Conservation (phyloP, 129 eudicot genomes). For the Heracleum sosnowskyi region DNA sequence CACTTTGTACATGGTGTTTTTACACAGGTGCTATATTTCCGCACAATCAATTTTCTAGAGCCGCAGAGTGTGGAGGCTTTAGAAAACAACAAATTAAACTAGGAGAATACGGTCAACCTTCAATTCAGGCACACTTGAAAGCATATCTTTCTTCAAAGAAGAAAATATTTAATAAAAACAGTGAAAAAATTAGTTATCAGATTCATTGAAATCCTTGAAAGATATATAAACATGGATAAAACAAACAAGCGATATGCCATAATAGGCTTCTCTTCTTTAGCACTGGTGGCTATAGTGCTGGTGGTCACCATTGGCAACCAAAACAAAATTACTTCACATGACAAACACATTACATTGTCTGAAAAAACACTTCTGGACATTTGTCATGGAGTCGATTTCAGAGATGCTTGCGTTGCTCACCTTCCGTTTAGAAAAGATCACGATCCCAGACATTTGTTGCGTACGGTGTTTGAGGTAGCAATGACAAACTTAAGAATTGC, state of each 20-base stretch:
- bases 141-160: not conserved
- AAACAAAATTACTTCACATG: not conserved
- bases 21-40: not conserved
- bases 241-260: conserved; percentile 25
- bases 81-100: not conserved
- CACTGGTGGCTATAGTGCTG: conserved; percentile 43
- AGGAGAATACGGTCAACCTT: not conserved
- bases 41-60: not conserved
- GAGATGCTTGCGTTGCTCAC: conserved; percentile 36
- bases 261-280: conserved; percentile 28
- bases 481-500: conserved; percentile 27
- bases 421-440: conserved; percentile 21
- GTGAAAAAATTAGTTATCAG: not conserved
- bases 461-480: conserved; percentile 37
- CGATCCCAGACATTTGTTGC: conserved; percentile 44
- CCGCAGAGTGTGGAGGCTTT: not conserved
- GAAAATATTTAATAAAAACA: not conserved
- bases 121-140: conserved; percentile 1
- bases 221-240: conserved; percentile 25
- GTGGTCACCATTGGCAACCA: conserved; percentile 2
- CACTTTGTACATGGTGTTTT: too few species aligned
- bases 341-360: conserved; percentile 19
- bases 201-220: not conserved
- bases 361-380: conserved; percentile 22
- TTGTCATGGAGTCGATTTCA: conserved; percentile 43